Percentiles rank a stretch among this genome's conserved stretches.
These are phyloP conservation scores for Nitzschia sp. DNA, from an alignment of 108 stramenopile species.

Conservation along the genomic window DNA sequence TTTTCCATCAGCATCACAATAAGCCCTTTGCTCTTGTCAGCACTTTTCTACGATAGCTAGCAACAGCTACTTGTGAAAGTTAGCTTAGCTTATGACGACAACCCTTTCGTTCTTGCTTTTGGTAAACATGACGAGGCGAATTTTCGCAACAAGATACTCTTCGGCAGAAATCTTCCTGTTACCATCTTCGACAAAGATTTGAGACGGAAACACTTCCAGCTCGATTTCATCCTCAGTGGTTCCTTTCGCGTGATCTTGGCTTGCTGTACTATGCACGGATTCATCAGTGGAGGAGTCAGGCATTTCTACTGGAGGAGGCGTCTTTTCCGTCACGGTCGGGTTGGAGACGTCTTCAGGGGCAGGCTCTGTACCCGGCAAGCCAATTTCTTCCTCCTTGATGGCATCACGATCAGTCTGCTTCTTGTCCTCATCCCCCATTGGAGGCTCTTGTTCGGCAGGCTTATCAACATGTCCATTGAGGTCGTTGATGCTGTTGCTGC, in stretches of 20 bases:
- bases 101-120: too few species aligned
- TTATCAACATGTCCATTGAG: too few species aligned
- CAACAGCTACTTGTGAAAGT: too few species aligned
- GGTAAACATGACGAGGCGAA: too few species aligned
- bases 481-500: background rate
- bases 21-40: too few species aligned
- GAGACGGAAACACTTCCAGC: background rate
- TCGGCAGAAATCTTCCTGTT: slow-evolving; percentile 3
- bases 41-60: too few species aligned
- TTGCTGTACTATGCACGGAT: background rate
- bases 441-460: too few species aligned
- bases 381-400: background rate
- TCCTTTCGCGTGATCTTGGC: too few species aligned
- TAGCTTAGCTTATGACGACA: too few species aligned
- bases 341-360: background rate
- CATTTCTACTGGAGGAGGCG: background rate
- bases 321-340: background rate
- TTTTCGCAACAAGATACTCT: slow-evolving; percentile 11
- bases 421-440: too few species aligned
- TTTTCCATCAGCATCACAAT: too few species aligned
- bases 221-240: background rate
- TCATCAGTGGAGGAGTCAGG: background rate
- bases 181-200: background rate
- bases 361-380: background rate
- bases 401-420: background rate